Evolutionary conservation across 164 flowering plant species (phyloP).

Genomic region (Berberis thunbergii): DNA sequence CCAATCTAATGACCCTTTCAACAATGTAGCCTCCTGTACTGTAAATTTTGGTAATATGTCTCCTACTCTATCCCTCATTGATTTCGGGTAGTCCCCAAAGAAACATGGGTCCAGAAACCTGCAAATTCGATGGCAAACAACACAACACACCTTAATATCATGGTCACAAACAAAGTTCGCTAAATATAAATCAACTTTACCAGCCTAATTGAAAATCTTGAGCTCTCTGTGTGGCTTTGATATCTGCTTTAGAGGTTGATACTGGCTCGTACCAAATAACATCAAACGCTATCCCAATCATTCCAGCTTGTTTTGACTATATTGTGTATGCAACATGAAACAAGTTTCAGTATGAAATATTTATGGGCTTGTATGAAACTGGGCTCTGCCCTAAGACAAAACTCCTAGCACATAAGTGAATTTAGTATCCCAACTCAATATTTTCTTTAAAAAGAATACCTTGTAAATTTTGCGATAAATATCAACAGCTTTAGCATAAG

Average conservation of each 20-base stretch:
- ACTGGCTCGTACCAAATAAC: conserved; percentile 79
- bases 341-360: no score
- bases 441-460: conserved; percentile 23
- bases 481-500: conserved; percentile 56
- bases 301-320: conserved; percentile 56
- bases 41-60: conserved; percentile 64
- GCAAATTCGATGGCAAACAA: background rate
- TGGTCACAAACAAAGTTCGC: background rate
- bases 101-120: conserved; percentile 90
- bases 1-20: conserved; percentile 81
- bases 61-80: conserved; percentile 75
- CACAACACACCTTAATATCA: background rate
- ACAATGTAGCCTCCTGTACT: conserved; percentile 31
- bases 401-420: no score
- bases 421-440: no score
- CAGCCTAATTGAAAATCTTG: conserved; percentile 90
- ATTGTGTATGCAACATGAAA: conserved; percentile 3
- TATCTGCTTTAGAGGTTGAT: conserved; percentile 51
- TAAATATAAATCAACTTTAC: conserved; percentile 23
- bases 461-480: conserved; percentile 66
- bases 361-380: no score
- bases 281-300: conserved; percentile 61
- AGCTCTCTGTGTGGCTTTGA: conserved; percentile 78
- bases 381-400: no score
- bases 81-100: conserved; percentile 72